These are phyloP conservation scores for Aristolochia californica DNA, from an alignment of 164 flowering plant genomes.

Conservation along the genomic window DNA sequence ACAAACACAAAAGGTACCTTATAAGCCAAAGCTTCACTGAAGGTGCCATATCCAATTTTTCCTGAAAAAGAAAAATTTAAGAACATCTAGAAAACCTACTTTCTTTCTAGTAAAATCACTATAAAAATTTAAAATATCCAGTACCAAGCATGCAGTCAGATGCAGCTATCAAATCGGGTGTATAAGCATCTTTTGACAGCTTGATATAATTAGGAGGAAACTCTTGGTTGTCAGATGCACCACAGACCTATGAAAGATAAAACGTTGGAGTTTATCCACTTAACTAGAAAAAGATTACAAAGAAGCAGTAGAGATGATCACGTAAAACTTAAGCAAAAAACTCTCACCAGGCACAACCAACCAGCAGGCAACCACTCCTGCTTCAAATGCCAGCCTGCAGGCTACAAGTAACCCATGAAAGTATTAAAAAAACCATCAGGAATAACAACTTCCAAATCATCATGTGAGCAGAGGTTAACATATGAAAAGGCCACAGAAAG, in stretches of 20 bases:
- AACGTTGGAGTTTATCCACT: background rate
- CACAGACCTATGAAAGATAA: constrained; percentile 63
- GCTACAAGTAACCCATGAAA: constrained; percentile 39
- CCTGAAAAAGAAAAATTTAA: constrained; percentile 39
- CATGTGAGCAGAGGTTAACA: no score
- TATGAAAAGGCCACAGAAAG: background rate
- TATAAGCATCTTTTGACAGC: constrained; percentile 85
- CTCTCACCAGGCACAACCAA: constrained; percentile 84
- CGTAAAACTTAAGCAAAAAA: no score
- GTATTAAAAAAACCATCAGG: background rate
- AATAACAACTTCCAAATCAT: no score
- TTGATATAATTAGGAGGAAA: constrained; percentile 80
- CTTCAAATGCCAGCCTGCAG: constrained; percentile 82
- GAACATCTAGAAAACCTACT: background rate
- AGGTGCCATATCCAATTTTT: constrained; percentile 96
- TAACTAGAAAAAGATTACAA: background rate
- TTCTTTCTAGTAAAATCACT: no score
- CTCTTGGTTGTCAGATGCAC: constrained; percentile 69
- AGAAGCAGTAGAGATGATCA: no score
- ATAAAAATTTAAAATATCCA: constrained; percentile 3
- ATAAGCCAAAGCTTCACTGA: constrained; percentile 89
- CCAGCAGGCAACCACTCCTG: constrained; percentile 73
- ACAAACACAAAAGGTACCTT: constrained; percentile 92
- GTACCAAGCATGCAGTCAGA: constrained; percentile 98
- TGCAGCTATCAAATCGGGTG: constrained; percentile 92